Percentiles rank a stretch among this genome's conserved stretches.
Evolutionary conservation across 1,139 yeast species (phyloP).

Genomic region (Yamadazyma songkhlaensis): DNA sequence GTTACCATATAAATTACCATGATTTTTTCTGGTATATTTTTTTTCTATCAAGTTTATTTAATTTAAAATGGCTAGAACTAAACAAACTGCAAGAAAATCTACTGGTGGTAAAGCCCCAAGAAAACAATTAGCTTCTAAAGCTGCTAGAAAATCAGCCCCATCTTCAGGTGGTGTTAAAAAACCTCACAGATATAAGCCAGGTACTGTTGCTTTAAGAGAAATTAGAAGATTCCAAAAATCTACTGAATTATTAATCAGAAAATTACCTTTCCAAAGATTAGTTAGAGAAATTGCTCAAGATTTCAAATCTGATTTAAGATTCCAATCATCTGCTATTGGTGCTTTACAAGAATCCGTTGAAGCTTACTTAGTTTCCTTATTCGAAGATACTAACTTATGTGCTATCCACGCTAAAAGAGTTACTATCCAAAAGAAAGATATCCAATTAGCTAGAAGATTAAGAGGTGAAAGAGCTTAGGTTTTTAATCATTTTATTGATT

Average conservation of each 20-base stretch:
- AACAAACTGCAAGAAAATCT: conserved; percentile 98
- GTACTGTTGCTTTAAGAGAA: conserved; percentile 99
- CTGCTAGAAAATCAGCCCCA: conserved; percentile 98
- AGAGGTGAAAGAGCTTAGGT: conserved; percentile 89
- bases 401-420: conserved; percentile 99
- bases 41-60: conserved; percentile 4
- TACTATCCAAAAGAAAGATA: conserved; percentile 98
- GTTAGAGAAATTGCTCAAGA: conserved; percentile 98
- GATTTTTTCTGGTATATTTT: neutral
- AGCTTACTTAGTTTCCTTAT: conserved; percentile 87
- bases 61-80: conserved; percentile 86
- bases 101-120: conserved; percentile 99
- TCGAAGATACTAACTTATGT: conserved; percentile 97
- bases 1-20: neutral
- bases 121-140: conserved; percentile 98
- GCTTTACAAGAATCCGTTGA: conserved; percentile 98
- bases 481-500: conserved; percentile 6
- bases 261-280: conserved; percentile 98
- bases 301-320: conserved; percentile 96
- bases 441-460: conserved; percentile 98
- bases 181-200: conserved; percentile 99
- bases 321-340: conserved; percentile 98
- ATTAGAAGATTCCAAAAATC: conserved; percentile 99
- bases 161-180: conserved; percentile 99
- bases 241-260: conserved; percentile 94